A percentile compares a stretch with the other conserved stretches of the same genome.
Evolutionary conservation across 768 basidiomycete genomes (phyloP).

Genomic region (Suillus placidus): DNA sequence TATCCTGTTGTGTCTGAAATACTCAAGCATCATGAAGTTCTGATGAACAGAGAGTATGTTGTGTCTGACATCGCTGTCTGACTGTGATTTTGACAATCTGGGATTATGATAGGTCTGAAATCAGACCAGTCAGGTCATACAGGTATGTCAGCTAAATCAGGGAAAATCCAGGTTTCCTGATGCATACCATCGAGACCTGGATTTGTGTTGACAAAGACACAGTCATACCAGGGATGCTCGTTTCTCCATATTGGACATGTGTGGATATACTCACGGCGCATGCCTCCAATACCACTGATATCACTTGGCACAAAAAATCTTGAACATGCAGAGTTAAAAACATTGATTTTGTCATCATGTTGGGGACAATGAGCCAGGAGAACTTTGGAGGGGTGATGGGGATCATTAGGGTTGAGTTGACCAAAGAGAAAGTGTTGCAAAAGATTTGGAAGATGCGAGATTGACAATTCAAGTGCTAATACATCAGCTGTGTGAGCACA

Average conservation of each 20-base stretch:
- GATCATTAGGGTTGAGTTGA: not conserved
- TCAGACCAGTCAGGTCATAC: too few relatives aligned
- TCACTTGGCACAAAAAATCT: conserved; percentile 12
- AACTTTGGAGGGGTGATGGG: conserved; percentile 5
- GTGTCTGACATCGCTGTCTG: too few relatives aligned
- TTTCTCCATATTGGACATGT: conserved; percentile 4
- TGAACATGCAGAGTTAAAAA: conserved; percentile 6
- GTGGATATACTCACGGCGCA: conserved; percentile 12
- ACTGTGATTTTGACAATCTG: too few relatives aligned
- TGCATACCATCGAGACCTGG: not conserved
- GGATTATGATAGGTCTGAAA: too few relatives aligned
- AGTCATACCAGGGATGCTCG: conserved; percentile 3
- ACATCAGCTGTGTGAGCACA: conserved; percentile 16
- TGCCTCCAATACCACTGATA: not conserved
- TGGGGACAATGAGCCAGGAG: conserved; percentile 12
- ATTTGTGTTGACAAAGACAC: conserved; percentile 12
- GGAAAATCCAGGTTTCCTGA: too few relatives aligned
- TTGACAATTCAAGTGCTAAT: not conserved
- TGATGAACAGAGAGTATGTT: too few relatives aligned
- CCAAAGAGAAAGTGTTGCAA: conserved; percentile 5
- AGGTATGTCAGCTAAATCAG: too few relatives aligned
- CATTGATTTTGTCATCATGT: conserved; percentile 7
- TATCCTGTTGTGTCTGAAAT: too few relatives aligned
- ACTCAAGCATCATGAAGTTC: too few relatives aligned
- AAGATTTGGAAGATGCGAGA: not conserved